phyloP scores from a whole-genome alignment of 2,329 filamentous ascomycete species.

The Phyllosticta citrichinensis region DNA sequence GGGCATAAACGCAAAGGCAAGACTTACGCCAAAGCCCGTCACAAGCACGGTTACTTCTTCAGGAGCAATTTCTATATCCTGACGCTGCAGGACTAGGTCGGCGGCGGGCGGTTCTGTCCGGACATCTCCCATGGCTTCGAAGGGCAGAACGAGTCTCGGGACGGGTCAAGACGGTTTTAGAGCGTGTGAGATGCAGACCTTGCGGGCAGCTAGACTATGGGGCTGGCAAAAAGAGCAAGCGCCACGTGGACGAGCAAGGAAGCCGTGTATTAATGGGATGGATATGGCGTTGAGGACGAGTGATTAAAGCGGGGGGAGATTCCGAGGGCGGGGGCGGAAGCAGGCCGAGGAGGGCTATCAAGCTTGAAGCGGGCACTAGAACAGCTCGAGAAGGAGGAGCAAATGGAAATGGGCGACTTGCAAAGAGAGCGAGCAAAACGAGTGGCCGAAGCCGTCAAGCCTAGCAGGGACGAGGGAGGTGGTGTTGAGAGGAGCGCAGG shows the following conservation, averaged over 20 bases:
- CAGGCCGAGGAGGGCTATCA: background rate
- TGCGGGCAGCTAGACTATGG: background rate
- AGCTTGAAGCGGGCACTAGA: background rate
- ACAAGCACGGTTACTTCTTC: conserved; percentile 32
- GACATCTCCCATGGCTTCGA: conserved; percentile 5
- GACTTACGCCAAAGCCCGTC: conserved; percentile 36
- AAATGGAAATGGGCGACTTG: background rate
- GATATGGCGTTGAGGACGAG: background rate
- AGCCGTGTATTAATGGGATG: background rate
- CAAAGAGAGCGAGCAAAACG: background rate
- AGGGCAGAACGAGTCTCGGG: background rate
- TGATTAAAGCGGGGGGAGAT: background rate
- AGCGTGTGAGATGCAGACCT: background rate
- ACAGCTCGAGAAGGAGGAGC: background rate
- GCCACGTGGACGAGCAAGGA: background rate
- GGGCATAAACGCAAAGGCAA: conserved; percentile 1
- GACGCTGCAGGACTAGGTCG: background rate
- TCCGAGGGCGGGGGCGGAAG: background rate
- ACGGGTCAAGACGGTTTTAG: background rate
- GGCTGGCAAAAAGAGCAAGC: background rate
- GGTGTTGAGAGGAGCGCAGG: background rate
- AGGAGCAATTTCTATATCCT: background rate
- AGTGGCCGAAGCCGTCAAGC: background rate
- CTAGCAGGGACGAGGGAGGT: background rate
- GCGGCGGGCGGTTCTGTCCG: background rate